phyloP scores from a whole-genome alignment of 2,329 filamentous ascomycete genomes.

The Tolypocladium album region DNA sequence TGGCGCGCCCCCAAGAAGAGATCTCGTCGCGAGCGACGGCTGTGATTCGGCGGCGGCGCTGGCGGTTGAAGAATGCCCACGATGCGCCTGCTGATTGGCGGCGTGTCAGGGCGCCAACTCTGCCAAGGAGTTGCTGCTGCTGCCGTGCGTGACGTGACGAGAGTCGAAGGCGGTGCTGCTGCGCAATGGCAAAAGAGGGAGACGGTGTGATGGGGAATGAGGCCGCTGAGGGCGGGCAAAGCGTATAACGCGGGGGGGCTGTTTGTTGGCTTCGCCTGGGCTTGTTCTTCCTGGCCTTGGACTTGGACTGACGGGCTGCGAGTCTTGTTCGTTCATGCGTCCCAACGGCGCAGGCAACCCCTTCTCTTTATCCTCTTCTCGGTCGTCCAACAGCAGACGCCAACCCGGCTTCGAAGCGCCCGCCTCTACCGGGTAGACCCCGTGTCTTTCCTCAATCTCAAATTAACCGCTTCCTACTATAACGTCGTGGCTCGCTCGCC shows the following conservation, averaged over 20 bases:
- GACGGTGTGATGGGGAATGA: not conserved
- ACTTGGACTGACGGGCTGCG: not conserved
- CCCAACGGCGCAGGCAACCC: not conserved
- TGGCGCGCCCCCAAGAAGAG: not conserved
- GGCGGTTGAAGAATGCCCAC: not conserved
- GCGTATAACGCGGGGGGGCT: not conserved
- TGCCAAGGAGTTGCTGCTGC: not conserved
- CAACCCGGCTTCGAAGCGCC: not conserved
- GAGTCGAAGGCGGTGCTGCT: too few relatives aligned
- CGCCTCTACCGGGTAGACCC: not conserved
- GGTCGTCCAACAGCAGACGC: not conserved
- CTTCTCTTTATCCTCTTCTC: not conserved
- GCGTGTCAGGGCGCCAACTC: not conserved
- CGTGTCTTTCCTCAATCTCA: not conserved
- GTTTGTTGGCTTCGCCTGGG: not conserved
- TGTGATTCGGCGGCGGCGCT: not conserved
- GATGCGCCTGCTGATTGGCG: not conserved
- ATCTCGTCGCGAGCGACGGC: not conserved
- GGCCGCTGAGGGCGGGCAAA: not conserved
- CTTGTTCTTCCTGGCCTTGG: not conserved
- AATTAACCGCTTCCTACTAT: not conserved
- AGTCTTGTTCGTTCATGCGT: not conserved
- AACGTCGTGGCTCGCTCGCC: not conserved
- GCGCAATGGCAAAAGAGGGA: not conserved
- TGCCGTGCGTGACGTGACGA: not conserved